phyloP scores from a whole-genome alignment of 176 grass and related monocot genomes.

The Hsuehochloa calcarea region DNA sequence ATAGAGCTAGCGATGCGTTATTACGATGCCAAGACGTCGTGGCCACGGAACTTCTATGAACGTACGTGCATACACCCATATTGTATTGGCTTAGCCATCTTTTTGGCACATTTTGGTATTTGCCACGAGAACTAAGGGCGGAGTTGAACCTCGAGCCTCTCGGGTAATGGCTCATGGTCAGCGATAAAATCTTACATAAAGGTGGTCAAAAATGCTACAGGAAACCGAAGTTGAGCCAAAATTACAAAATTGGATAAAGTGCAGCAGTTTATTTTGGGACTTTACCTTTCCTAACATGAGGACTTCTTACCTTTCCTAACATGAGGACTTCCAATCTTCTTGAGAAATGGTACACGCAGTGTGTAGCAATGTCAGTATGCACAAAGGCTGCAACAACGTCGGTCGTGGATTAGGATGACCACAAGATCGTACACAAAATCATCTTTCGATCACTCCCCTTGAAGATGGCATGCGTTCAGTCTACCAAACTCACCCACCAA shows the following conservation, averaged over 20 bases:
- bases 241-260: not conserved
- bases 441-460: not conserved
- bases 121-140: not conserved
- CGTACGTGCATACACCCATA: not conserved
- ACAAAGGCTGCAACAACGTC: not conserved
- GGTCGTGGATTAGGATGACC: not conserved
- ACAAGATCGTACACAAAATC: not conserved
- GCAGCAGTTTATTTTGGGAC: too few species aligned
- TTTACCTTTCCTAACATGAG: too few species aligned
- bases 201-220: too few species aligned
- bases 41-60: not conserved
- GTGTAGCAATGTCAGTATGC: not conserved
- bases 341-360: not conserved
- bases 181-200: too few species aligned
- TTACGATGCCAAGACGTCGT: not conserved
- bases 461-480: not conserved
- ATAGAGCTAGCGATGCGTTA: not conserved
- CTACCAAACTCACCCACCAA: not conserved
- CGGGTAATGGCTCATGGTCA: too few species aligned
- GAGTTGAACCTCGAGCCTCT: too few species aligned
- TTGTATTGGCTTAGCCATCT: not conserved
- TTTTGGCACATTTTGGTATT: not conserved
- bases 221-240: too few species aligned
- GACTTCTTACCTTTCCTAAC: too few species aligned
- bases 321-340: not conserved